A percentile compares a stretch with the other conserved stretches of the same genome.
Evolutionary conservation across 2,329 filamentous ascomycete species (phyloP).

Genomic region (Fusarium beomiforme): DNA sequence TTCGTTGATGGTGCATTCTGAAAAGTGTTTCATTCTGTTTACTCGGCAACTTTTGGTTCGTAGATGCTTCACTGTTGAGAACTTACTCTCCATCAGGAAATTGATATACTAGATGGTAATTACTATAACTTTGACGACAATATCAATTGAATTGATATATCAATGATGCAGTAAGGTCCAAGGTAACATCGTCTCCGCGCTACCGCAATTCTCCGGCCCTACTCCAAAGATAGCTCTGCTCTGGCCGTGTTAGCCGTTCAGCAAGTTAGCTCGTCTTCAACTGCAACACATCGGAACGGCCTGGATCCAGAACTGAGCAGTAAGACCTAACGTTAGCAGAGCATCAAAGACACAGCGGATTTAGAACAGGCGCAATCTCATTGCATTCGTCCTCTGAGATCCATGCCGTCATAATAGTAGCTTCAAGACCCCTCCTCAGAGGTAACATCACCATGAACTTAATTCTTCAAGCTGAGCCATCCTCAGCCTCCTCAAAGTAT

Average conservation of each 20-base stretch:
- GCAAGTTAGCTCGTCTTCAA: neutral
- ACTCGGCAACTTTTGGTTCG: neutral
- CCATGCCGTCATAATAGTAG: slow-evolving; percentile 25
- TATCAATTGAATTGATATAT: neutral
- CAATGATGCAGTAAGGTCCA: slow-evolving; percentile 6
- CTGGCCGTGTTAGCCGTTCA: slow-evolving; percentile 25
- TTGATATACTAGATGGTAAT: too few species aligned
- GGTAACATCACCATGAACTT: slow-evolving; percentile 17
- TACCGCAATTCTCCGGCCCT: slow-evolving; percentile 13
- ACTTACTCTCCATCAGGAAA: neutral
- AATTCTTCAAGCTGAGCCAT: slow-evolving; percentile 11
- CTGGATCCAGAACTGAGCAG: neutral
- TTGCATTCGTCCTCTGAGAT: slow-evolving; percentile 6
- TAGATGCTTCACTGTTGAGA: neutral
- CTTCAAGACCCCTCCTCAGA: neutral
- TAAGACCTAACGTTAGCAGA: slow-evolving; percentile 10
- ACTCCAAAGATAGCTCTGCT: slow-evolving; percentile 9
- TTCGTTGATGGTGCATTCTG: neutral
- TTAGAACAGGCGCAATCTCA: neutral
- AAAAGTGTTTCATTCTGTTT: neutral
- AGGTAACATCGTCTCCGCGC: slow-evolving; percentile 5
- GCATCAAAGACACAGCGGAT: neutral
- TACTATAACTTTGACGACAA: neutral
- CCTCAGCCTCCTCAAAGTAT: neutral
- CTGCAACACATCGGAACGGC: neutral